phyloP scores from a whole-genome alignment of 768 basidiomycete genomes.

The Termitomyces sp. region DNA sequence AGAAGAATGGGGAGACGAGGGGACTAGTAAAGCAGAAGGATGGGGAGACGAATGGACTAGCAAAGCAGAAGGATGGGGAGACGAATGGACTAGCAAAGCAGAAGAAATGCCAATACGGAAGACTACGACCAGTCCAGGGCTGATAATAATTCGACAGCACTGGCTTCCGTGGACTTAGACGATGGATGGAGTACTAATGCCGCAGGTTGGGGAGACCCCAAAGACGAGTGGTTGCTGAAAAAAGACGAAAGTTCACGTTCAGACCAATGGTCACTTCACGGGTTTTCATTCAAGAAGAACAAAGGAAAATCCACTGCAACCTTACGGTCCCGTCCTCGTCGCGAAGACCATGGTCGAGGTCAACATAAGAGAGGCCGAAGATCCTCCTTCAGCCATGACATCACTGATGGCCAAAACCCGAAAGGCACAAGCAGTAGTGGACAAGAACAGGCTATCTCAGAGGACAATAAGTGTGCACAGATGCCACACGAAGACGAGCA shows the following conservation, averaged over 20 bases:
- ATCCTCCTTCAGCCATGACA: background rate
- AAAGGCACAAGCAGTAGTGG: too few species aligned
- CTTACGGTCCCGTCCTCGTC: background rate
- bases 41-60: background rate
- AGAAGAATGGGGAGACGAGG: too few species aligned
- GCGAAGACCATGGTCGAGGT: background rate
- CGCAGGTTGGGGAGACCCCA: background rate
- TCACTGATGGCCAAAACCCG: background rate
- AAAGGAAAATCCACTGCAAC: background rate
- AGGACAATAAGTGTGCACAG: background rate
- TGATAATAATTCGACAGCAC: background rate
- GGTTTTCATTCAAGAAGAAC: background rate
- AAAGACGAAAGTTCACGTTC: background rate
- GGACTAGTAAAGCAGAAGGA: background rate
- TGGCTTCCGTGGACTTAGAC: background rate
- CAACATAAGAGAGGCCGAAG: background rate
- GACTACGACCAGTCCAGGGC: background rate
- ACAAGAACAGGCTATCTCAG: background rate
- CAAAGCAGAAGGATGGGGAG: too few species aligned
- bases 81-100: background rate
- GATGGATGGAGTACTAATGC: slow-evolving; percentile 7
- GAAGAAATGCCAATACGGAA: background rate
- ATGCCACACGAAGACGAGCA: background rate
- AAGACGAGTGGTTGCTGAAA: background rate
- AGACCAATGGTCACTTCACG: background rate